Conservation (phyloP, 495 filamentous ascomycete species). For the Letharia lupina region DNA sequence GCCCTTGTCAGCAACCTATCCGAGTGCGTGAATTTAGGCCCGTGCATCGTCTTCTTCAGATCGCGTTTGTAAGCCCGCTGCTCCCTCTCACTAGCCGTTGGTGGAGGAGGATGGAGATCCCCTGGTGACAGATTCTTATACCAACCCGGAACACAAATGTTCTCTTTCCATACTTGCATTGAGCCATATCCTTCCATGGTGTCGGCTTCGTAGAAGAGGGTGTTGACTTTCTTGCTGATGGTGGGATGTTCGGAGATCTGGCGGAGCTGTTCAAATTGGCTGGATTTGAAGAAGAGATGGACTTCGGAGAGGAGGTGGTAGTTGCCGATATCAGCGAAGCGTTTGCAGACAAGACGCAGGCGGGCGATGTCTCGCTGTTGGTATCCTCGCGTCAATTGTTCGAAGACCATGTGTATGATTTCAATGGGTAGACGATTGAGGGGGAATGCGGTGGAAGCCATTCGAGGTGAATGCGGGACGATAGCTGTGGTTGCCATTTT, state of each 20-base stretch:
- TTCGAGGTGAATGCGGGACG: not conserved
- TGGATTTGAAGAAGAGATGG: conserved; percentile 1
- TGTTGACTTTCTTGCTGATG: not conserved
- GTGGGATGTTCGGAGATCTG: conserved; percentile 8
- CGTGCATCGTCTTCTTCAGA: not conserved
- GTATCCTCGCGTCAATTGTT: not conserved
- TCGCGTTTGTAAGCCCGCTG: not conserved
- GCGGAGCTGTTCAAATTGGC: conserved; percentile 2
- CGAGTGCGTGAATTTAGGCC: not conserved
- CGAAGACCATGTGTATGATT: not conserved
- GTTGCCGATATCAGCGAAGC: not conserved
- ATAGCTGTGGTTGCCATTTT: not conserved
- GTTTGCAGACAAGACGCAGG: conserved; percentile 1
- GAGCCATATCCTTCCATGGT: not conserved
- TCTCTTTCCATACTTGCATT: not conserved
- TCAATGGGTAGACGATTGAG: not conserved
- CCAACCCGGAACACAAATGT: not conserved
- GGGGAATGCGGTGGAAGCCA: not conserved
- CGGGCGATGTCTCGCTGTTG: not conserved
- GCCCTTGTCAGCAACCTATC: not conserved
- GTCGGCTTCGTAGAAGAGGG: conserved; percentile 10
- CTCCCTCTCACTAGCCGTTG: not conserved
- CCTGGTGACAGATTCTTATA: too few species aligned
- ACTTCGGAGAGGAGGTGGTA: not conserved
- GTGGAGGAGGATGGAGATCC: not conserved